Evolutionary conservation across 441 rosid genomes (phyloP), one percentile per base, ranked within the genome.

Genomic region (Theobroma grandiflorum): DNA sequence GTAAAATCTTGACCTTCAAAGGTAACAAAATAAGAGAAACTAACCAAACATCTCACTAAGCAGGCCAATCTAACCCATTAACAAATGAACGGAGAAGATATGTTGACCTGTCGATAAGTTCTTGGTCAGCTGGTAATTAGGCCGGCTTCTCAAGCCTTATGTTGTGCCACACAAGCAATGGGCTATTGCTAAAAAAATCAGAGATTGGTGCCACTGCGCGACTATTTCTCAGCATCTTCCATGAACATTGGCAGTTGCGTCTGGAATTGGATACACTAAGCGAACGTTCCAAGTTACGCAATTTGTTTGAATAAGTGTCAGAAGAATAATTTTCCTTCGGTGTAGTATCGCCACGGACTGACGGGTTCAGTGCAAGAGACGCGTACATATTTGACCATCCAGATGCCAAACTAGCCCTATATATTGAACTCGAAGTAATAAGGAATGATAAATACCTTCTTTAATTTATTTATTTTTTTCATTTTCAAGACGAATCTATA

Each of bases 391-490:
- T 35, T 59, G 2, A 26, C 22, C 12, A 35, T 18, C 14, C 10
- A 35, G 6, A 72, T 50, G 61, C 38, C 52, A 62, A 40, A 22
- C 31, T 20, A 40, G 22, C 57, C 45, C 38, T 74, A 74, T 74
- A 72, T 20, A 50, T 72, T 35, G 26, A 72, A 35, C 75, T 35
- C 75, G n/a, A 9, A 70, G 42, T 40, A 10, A 67, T 7, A 33
- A 62, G 5, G 0, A 18, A 1, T 1, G 8, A 22, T 35, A 6
- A 20, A 42, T 42, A 43, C 35, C 49, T 16, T 68, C 4, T 5
- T 43, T 8, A 45, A 40, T 40, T 26, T 26, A 26, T 38, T 42
- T 20, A 2, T n/a, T 67, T 67, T 7, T 22, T 6, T 18, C 20
- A 14, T 9, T 26, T 37, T 37, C 20, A 7, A 72, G 52, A 72